A percentile compares a stretch with the other conserved stretches of the same genome.
phyloP scores from a whole-genome alignment of 2,329 filamentous ascomycete species.

The Epichloe glyceriae region DNA sequence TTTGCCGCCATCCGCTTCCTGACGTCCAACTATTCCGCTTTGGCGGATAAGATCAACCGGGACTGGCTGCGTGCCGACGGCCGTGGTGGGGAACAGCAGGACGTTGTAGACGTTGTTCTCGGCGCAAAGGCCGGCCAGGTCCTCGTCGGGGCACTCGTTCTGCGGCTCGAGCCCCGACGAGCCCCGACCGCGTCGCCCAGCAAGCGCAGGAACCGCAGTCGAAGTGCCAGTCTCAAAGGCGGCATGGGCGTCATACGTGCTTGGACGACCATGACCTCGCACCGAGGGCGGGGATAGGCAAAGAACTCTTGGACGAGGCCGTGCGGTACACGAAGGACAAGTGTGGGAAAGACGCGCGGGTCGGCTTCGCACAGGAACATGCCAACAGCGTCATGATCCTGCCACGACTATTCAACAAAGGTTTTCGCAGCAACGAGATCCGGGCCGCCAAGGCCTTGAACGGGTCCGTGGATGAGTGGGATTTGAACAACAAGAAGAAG shows the following conservation, averaged over 20 bases:
- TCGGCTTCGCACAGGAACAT: constrained; percentile 66
- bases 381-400: constrained; percentile 58
- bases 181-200: constrained; percentile 10
- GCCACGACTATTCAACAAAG: constrained; percentile 47
- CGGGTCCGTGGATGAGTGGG: constrained; percentile 35
- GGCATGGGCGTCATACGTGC: constrained; percentile 63
- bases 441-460: constrained; percentile 42
- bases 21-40: constrained; percentile 47
- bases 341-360: constrained; percentile 52
- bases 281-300: constrained; percentile 62
- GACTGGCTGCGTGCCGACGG: constrained; percentile 41
- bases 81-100: constrained; percentile 32
- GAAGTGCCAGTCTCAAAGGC: constrained; percentile 31
- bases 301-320: constrained; percentile 59
- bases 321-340: constrained; percentile 53
- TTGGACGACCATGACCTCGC: constrained; percentile 64
- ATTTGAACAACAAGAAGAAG: constrained; percentile 36
- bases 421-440: constrained; percentile 45
- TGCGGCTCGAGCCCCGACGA: constrained; percentile 44
- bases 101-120: constrained; percentile 48
- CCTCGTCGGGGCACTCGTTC: constrained; percentile 57
- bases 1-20: constrained; percentile 48
- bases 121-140: constrained; percentile 55
- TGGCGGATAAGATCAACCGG: constrained; percentile 49
- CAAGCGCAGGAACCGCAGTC: constrained; percentile 24